Conservation (phyloP, 2,329 filamentous ascomycete species). For the Neofusicoccum ribis region DNA sequence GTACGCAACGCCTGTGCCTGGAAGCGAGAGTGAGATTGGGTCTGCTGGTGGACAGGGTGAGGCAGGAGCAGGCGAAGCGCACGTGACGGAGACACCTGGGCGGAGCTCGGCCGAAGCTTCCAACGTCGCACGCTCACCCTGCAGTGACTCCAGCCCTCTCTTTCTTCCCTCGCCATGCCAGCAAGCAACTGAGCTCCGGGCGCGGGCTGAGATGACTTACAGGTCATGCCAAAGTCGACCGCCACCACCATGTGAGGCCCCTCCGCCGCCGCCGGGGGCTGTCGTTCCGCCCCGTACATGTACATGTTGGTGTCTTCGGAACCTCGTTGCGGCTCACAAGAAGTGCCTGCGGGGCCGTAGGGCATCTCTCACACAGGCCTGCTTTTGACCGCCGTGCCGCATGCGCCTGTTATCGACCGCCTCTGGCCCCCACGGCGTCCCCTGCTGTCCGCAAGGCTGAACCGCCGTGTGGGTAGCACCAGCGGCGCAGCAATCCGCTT, state of each 20-base stretch:
- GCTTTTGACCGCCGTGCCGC: slow-evolving; percentile 29
- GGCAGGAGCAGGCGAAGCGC: background rate
- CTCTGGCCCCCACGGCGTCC: background rate
- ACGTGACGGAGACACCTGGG: background rate
- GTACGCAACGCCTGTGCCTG: slow-evolving; percentile 41
- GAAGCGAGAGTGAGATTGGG: background rate
- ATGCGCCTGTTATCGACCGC: background rate
- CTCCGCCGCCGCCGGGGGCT: slow-evolving; percentile 22
- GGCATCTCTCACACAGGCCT: background rate
- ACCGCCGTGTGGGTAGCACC: background rate
- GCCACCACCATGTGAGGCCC: slow-evolving; percentile 36
- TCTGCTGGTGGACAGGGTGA: background rate
- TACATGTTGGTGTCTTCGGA: background rate
- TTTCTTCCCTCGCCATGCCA: background rate
- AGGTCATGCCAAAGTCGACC: slow-evolving; percentile 40
- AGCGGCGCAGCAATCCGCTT: background rate
- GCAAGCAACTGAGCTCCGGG: background rate
- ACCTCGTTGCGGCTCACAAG: slow-evolving; percentile 3
- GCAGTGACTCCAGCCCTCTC: background rate
- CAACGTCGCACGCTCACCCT: background rate
- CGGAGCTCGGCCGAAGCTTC: slow-evolving; percentile 17
- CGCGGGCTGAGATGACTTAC: slow-evolving; percentile 27
- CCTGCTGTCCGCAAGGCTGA: background rate
- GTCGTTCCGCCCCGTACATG: slow-evolving; percentile 6
- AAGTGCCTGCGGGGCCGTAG: background rate